Evolutionary conservation across 306 rosid genomes (phyloP).

Genomic region (Prunus mongolica): DNA sequence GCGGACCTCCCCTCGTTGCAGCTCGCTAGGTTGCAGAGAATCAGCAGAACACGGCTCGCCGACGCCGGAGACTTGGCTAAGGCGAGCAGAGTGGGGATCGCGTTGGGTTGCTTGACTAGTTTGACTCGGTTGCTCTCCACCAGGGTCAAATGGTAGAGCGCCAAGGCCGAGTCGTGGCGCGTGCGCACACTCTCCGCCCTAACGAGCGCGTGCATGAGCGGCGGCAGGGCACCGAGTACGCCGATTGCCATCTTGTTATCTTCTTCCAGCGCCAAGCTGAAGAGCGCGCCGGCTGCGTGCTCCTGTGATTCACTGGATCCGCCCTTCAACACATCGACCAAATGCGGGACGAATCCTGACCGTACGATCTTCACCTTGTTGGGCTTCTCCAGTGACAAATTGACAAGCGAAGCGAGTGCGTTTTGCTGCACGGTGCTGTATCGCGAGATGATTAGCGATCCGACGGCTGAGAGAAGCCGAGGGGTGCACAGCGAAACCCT

Average conservation of each 20-base stretch:
- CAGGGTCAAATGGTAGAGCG: constrained; percentile 67
- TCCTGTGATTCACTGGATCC: constrained; percentile 77
- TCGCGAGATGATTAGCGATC: constrained; percentile 41
- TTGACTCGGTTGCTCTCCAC: constrained; percentile 80
- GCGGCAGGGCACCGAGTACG: constrained; percentile 74
- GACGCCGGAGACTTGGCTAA: constrained; percentile 39
- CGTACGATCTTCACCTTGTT: constrained; percentile 88
- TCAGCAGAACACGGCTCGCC: constrained; percentile 54
- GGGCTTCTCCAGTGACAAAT: constrained; percentile 69
- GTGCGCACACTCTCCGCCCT: constrained; percentile 70
- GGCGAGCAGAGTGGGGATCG: constrained; percentile 48
- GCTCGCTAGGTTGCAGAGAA: constrained; percentile 69
- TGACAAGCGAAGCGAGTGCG: constrained; percentile 76
- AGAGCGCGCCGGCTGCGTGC: constrained; percentile 93
- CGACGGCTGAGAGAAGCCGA: constrained; percentile 45
- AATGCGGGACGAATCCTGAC: constrained; percentile 62
- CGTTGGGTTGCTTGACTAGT: constrained; percentile 69
- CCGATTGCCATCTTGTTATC: constrained; percentile 95
- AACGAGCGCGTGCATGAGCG: constrained; percentile 63
- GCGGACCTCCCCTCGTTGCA: constrained; percentile 69
- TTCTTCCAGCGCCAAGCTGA: constrained; percentile 74
- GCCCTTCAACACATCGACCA: constrained; percentile 63
- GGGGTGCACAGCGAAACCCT: constrained; percentile 61
- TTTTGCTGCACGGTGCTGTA: constrained; percentile 62
- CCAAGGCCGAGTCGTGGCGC: constrained; percentile 75